Conservation (phyloP, 2,329 filamentous ascomycete species). For the Tolypocladium guangdongense region DNA sequence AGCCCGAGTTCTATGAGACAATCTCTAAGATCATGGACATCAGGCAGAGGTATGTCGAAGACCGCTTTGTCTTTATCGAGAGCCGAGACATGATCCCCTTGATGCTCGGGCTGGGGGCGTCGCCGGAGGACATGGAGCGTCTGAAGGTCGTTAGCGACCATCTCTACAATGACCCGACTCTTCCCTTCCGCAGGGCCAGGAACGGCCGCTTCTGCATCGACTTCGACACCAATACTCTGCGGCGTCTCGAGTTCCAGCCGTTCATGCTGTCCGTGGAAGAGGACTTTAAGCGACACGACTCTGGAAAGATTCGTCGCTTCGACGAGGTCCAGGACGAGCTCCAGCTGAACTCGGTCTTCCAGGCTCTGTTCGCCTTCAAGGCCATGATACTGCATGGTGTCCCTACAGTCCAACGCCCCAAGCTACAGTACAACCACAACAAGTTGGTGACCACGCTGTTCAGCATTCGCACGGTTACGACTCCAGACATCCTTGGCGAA, state of each 20-base stretch:
- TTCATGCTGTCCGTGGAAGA: slow-evolving; percentile 15
- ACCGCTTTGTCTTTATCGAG: slow-evolving; percentile 14
- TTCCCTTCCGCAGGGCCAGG: slow-evolving; percentile 13
- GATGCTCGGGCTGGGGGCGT: slow-evolving; percentile 13
- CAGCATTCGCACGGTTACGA: slow-evolving; percentile 18
- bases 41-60: slow-evolving; percentile 11
- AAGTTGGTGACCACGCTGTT: slow-evolving; percentile 18
- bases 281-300: slow-evolving; percentile 20
- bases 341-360: slow-evolving; percentile 18
- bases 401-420: slow-evolving; percentile 9
- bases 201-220: slow-evolving; percentile 17
- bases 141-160: slow-evolving; percentile 11
- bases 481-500: slow-evolving; percentile 14
- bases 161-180: slow-evolving; percentile 15
- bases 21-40: slow-evolving; percentile 14
- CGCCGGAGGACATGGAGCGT: slow-evolving; percentile 12
- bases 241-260: slow-evolving; percentile 18
- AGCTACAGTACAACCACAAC: slow-evolving; percentile 15
- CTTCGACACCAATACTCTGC: slow-evolving; percentile 11
- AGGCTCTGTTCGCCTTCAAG: slow-evolving; percentile 20
- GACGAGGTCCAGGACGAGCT: slow-evolving; percentile 16
- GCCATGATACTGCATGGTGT: slow-evolving; percentile 15
- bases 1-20: slow-evolving; percentile 14
- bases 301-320: slow-evolving; percentile 15
- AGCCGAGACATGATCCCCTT: slow-evolving; percentile 13